These are phyloP conservation scores for Microdochium bolleyi DNA, from an alignment of 2,329 filamentous ascomycete genomes.

Conservation along the genomic window DNA sequence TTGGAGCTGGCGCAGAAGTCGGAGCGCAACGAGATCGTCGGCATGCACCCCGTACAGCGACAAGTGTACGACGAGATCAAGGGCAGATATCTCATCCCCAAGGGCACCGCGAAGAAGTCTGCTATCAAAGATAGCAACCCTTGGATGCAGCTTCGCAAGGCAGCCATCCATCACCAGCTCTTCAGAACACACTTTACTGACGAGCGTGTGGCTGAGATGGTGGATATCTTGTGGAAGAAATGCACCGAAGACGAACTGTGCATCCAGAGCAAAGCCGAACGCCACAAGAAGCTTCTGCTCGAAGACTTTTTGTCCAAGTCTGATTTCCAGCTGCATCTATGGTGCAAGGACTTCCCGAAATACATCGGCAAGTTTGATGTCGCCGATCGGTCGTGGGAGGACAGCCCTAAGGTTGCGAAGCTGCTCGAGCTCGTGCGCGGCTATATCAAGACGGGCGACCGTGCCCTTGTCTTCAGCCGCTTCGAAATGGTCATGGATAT, in stretches of 20 bases:
- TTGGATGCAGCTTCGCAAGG: conserved; percentile 87
- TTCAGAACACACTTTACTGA: conserved; percentile 78
- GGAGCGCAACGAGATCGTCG: conserved; percentile 70
- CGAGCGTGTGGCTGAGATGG: conserved; percentile 67
- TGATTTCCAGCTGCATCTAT: conserved; percentile 58
- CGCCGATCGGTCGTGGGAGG: conserved; percentile 42
- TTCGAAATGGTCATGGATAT: conserved; percentile 91
- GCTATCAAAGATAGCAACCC: conserved; percentile 54
- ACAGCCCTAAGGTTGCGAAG: conserved; percentile 77
- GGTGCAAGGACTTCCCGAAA: conserved; percentile 50
- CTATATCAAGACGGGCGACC: conserved; percentile 75
- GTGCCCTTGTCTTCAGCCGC: conserved; percentile 85
- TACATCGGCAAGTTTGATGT: conserved; percentile 48
- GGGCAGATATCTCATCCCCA: conserved; percentile 54
- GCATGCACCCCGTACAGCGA: conserved; percentile 65
- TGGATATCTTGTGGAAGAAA: conserved; percentile 65
- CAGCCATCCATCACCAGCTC: conserved; percentile 83
- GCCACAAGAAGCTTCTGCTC: conserved; percentile 42
- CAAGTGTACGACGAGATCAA: conserved; percentile 62
- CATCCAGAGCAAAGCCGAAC: conserved; percentile 30
- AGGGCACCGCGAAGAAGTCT: conserved; percentile 51
- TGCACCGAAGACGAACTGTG: conserved; percentile 45
- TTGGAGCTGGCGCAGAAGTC: conserved; percentile 79
- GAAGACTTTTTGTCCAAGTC: conserved; percentile 50
- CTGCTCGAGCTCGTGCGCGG: conserved; percentile 65